Conservation (phyloP, 352 stramenopile genomes). For the Globisporangium nunn region DNA sequence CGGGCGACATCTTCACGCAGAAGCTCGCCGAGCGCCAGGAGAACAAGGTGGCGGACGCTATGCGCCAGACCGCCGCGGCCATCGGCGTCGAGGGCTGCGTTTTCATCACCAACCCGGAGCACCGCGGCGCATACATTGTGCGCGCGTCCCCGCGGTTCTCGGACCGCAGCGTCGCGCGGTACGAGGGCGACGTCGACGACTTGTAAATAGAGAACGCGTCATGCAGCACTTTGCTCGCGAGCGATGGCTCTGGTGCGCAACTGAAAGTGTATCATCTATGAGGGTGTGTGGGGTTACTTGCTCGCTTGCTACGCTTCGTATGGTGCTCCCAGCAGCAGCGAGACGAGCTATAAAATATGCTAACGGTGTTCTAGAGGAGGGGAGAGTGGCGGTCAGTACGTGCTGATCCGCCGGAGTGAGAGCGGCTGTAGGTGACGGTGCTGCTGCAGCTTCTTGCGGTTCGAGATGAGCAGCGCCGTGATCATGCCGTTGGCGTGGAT, state of each 20-base stretch:
- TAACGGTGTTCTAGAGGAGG: constrained; percentile 1
- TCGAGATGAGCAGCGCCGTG: constrained; percentile 70
- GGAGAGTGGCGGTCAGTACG: constrained; percentile 23
- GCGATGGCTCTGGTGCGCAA: neutral
- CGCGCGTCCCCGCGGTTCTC: constrained; percentile 91
- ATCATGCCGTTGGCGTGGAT: constrained; percentile 79
- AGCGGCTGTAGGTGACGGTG: constrained; percentile 46
- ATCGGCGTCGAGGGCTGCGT: constrained; percentile 93
- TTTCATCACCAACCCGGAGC: constrained; percentile 95
- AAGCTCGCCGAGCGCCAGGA: constrained; percentile 80
- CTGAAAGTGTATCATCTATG: neutral
- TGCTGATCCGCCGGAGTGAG: constrained; percentile 44
- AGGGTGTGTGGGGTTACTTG: neutral
- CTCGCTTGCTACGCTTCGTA: neutral
- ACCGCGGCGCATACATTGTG: constrained; percentile 95
- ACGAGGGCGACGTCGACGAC: constrained; percentile 79
- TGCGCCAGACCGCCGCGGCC: constrained; percentile 90
- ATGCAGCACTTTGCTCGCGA: neutral
- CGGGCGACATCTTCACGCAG: constrained; percentile 99
- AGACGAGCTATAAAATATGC: constrained; percentile 9
- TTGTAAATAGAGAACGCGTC: constrained; percentile 24
- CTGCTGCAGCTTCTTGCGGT: constrained; percentile 62
- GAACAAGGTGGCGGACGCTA: constrained; percentile 93
- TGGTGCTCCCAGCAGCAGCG: neutral
- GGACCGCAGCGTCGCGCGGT: constrained; percentile 68